These are phyloP conservation scores for Hypoxylon sp. DNA, from an alignment of 2,329 filamentous ascomycete species.

Conservation along the genomic window DNA sequence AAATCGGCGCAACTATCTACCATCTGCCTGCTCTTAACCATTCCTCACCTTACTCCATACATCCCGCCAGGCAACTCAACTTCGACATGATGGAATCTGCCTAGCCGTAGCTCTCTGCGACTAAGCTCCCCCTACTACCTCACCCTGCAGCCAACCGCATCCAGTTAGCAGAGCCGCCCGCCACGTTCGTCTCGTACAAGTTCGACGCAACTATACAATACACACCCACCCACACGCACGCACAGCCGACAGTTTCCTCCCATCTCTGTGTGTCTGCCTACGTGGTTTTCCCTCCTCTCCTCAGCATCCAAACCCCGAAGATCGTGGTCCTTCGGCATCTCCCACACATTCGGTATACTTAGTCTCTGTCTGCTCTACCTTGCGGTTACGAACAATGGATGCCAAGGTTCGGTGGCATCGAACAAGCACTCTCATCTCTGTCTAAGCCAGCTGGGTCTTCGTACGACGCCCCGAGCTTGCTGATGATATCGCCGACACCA, in stretches of 20 bases:
- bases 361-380: constrained; percentile 22
- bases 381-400: constrained; percentile 47
- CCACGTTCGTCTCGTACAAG: constrained; percentile 28
- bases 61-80: constrained; percentile 20
- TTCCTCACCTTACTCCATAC: background rate
- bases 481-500: constrained; percentile 12
- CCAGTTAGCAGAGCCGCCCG: constrained; percentile 45
- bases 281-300: constrained; percentile 24
- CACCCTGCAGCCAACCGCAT: constrained; percentile 44
- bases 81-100: constrained; percentile 40
- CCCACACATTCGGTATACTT: constrained; percentile 18
- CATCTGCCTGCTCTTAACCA: constrained; percentile 8
- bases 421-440: constrained; percentile 38
- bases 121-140: constrained; percentile 9
- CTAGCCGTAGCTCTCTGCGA: constrained; percentile 34
- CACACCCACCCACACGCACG: too few relatives aligned
- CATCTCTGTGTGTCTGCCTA: constrained; percentile 34
- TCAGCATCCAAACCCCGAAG: constrained; percentile 6
- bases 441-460: constrained; percentile 32
- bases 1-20: constrained; percentile 18
- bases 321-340: constrained; percentile 7
- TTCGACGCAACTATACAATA: constrained; percentile 15
- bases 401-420: constrained; percentile 48
- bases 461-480: constrained; percentile 25
- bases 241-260: constrained; percentile 9